These are phyloP conservation scores for Candolleomyces aberdarensis DNA, from an alignment of 768 basidiomycete genomes.

Conservation along the genomic window DNA sequence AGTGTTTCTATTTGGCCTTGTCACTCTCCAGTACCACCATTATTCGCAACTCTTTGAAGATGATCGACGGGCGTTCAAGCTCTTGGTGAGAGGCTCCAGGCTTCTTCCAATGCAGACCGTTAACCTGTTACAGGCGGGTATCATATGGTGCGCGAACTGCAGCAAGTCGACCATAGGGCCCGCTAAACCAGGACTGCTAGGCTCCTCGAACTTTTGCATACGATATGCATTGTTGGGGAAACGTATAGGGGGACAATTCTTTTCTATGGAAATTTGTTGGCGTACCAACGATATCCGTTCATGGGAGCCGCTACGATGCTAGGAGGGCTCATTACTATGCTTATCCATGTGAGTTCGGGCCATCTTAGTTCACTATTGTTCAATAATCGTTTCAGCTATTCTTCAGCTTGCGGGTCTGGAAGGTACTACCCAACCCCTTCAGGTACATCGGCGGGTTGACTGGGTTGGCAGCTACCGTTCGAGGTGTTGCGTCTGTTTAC, in stretches of 20 bases:
- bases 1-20: slow-evolving; percentile 23
- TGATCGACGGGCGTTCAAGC: slow-evolving; percentile 16
- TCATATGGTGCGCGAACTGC: not conserved
- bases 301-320: slow-evolving; percentile 6
- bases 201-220: slow-evolving; percentile 19
- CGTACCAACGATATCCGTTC: slow-evolving; percentile 5
- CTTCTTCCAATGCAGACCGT: too few relatives aligned
- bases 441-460: slow-evolving; percentile 5
- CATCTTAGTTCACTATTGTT: not conserved
- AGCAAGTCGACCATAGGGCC: not conserved
- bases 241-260: slow-evolving; percentile 17
- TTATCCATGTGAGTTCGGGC: slow-evolving; percentile 4
- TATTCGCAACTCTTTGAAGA: slow-evolving; percentile 18
- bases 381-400: slow-evolving; percentile 3
- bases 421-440: slow-evolving; percentile 7
- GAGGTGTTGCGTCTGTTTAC: not conserved
- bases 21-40: slow-evolving; percentile 19
- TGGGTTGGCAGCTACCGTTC: not conserved
- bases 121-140: not conserved
- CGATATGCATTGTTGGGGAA: slow-evolving; percentile 16
- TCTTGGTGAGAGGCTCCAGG: not conserved
- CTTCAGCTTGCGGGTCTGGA: slow-evolving; percentile 6
- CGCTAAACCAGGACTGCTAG: slow-evolving; percentile 1
- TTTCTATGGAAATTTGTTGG: slow-evolving; percentile 7
- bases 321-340: slow-evolving; percentile 12